phyloP scores from a whole-genome alignment of 1,284 basidiomycete species.

The Apiotrichum siamense region DNA sequence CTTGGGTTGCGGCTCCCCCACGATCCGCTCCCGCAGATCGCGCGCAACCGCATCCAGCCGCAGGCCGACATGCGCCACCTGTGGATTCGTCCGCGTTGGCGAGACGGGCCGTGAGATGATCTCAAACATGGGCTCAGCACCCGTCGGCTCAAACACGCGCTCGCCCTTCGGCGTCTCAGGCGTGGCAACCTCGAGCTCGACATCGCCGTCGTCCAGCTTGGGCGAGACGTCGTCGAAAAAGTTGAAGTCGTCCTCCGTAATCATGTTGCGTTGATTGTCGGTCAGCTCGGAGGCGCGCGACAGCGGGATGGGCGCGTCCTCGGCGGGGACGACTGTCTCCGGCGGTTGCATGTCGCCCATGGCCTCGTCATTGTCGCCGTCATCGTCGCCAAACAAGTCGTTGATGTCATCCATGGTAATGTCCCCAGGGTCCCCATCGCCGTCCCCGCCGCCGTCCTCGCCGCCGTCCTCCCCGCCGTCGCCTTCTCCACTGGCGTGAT shows the following conservation, averaged over 20 bases:
- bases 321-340: background rate
- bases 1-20: background rate
- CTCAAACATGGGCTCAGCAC: conserved; percentile 1
- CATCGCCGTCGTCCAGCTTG: background rate
- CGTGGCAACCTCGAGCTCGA: background rate
- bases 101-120: conserved; percentile 1
- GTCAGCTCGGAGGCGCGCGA: conserved; percentile 1
- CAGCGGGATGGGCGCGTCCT: background rate
- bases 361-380: conserved; percentile 1
- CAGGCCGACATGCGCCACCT: background rate
- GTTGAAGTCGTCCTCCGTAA: conserved; percentile 45
- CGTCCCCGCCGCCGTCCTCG: too few species aligned
- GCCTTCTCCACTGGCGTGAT: too few species aligned
- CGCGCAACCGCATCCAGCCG: background rate
- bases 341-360: background rate
- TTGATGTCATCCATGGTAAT: conserved; percentile 14
- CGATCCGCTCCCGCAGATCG: background rate
- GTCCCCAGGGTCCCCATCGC: background rate
- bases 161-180: conserved; percentile 2
- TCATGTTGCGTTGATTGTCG: conserved; percentile 1
- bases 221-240: conserved; percentile 46
- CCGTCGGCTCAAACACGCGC: background rate
- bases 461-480: background rate
- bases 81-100: background rate
- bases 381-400: conserved; percentile 19